A percentile compares a stretch with the other conserved stretches of the same genome.
These are phyloP conservation scores for Trichophaea hybrida DNA, from an alignment of 2,329 filamentous ascomycete species.

Conservation along the genomic window DNA sequence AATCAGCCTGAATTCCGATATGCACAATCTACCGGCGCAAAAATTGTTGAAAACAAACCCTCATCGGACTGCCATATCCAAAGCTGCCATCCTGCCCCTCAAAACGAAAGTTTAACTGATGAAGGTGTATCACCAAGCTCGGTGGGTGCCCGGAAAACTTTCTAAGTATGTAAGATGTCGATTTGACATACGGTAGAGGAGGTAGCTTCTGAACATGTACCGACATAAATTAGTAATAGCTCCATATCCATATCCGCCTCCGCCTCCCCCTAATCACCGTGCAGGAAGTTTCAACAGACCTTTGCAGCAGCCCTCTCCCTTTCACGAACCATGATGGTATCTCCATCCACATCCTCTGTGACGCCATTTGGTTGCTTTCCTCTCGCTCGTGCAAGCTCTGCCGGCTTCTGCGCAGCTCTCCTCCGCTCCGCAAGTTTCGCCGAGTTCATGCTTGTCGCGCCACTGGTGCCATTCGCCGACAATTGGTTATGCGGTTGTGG, in stretches of 20 bases:
- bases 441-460: neutral
- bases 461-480: neutral
- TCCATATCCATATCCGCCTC: neutral
- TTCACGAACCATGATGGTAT: neutral
- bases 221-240: neutral
- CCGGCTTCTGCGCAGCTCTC: conserved; percentile 3
- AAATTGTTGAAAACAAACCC: conserved; percentile 27
- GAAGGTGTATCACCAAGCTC: conserved; percentile 73
- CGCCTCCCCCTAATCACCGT: neutral
- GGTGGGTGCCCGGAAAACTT: conserved; percentile 61
- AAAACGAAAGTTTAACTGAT: conserved; percentile 76
- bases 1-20: conserved; percentile 1
- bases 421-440: conserved; percentile 3
- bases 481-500: neutral
- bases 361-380: neutral
- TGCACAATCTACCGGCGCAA: conserved; percentile 2
- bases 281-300: neutral
- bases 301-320: conserved; percentile 1
- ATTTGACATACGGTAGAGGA: conserved; percentile 41
- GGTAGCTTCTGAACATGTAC: conserved; percentile 10
- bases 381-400: neutral
- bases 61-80: conserved; percentile 84
- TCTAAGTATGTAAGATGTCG: conserved; percentile 62
- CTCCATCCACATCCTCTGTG: neutral
- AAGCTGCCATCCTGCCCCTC: conserved; percentile 90